These are phyloP conservation scores for Sherardia arvensis DNA, from an alignment of 257 asterid genomes.

Conservation along the genomic window DNA sequence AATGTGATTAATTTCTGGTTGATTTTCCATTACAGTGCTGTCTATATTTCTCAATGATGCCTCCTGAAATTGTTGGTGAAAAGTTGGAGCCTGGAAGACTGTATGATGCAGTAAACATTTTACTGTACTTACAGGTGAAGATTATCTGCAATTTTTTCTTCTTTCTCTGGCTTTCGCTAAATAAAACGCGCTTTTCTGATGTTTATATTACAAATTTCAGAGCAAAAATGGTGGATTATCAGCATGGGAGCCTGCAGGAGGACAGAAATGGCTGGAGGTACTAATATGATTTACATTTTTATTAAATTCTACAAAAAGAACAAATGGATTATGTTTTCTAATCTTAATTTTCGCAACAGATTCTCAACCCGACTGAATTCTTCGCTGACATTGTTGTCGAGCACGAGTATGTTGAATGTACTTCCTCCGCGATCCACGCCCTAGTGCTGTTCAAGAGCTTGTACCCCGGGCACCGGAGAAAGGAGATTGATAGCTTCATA, in stretches of 20 bases:
- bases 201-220: constrained; percentile 22
- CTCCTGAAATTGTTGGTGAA: constrained; percentile 62
- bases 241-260: constrained; percentile 98
- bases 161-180: not conserved
- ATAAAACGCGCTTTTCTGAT: not conserved
- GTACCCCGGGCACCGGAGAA: constrained; percentile 21
- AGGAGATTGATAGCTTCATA: constrained; percentile 18
- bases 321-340: not conserved
- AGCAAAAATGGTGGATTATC: constrained; percentile 86
- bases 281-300: not conserved
- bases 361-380: constrained; percentile 26
- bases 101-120: constrained; percentile 66
- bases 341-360: constrained; percentile 8
- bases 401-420: constrained; percentile 29
- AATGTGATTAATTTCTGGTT: not conserved
- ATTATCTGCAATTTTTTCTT: not conserved
- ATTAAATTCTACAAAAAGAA: not conserved
- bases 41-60: constrained; percentile 75
- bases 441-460: constrained; percentile 16
- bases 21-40: constrained; percentile 40
- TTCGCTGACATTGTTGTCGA: constrained; percentile 23
- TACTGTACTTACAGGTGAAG: constrained; percentile 62
- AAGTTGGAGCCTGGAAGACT: constrained; percentile 54
- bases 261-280: constrained; percentile 78
- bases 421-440: constrained; percentile 27